A percentile compares a stretch with the other conserved stretches of the same genome.
Evolutionary conservation across 257 asterid species (phyloP).

Genomic region (Penstemon eatonii): DNA sequence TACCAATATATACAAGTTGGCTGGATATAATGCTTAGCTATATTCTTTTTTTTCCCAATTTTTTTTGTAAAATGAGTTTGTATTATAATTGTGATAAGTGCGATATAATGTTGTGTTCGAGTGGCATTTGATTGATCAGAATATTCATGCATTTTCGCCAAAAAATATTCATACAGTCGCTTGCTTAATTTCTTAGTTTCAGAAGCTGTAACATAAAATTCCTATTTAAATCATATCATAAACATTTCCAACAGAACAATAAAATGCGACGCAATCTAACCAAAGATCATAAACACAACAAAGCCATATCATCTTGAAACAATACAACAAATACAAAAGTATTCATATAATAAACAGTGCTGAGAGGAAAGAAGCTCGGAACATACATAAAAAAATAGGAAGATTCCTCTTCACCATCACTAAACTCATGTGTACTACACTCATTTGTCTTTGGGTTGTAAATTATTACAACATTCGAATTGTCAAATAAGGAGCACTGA

Average conservation of each 20-base stretch:
- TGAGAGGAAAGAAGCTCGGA: background rate
- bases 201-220: no score
- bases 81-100: constrained; percentile 3
- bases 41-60: background rate
- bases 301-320: no score
- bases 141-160: no score
- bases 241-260: no score
- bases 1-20: constrained; percentile 63
- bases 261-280: no score
- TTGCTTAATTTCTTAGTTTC: no score
- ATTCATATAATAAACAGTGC: background rate
- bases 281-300: no score
- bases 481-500: background rate
- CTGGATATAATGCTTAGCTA: constrained; percentile 23
- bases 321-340: no score
- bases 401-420: background rate
- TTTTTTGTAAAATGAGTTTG: constrained; percentile 9
- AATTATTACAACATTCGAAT: background rate
- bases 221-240: no score
- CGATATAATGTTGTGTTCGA: background rate
- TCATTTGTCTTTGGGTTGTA: constrained; percentile 12
- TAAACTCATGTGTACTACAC: constrained; percentile 14
- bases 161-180: no score
- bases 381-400: constrained; percentile 12
- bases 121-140: background rate